These are phyloP conservation scores for Aspergillus sp. DNA, from an alignment of 2,329 filamentous ascomycete genomes.

Conservation along the genomic window DNA sequence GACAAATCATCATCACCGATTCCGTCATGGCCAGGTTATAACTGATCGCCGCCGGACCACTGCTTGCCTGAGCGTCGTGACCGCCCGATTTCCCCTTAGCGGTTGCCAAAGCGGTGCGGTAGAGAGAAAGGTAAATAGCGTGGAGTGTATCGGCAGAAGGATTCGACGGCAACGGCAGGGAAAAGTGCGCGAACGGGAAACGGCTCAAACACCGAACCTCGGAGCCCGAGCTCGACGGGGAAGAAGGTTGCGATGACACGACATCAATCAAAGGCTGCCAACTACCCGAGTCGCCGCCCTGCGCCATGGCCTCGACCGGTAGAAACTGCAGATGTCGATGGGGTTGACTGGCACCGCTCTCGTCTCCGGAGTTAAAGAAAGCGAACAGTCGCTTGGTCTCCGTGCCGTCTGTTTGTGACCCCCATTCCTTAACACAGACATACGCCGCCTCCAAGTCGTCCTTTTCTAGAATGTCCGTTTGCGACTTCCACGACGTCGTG, in stretches of 20 bases:
- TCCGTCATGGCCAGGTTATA: constrained; percentile 61
- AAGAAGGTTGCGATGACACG: constrained; percentile 13
- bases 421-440: constrained; percentile 45
- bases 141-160: constrained; percentile 39
- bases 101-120: constrained; percentile 39
- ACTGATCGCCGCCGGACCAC: constrained; percentile 49
- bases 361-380: constrained; percentile 51
- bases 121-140: constrained; percentile 41
- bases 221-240: constrained; percentile 14
- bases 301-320: constrained; percentile 46
- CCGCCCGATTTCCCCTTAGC: constrained; percentile 19
- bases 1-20: constrained; percentile 54
- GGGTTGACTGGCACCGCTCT: constrained; percentile 50
- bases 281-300: constrained; percentile 29
- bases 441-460: constrained; percentile 43
- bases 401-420: constrained; percentile 10
- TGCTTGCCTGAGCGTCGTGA: constrained; percentile 14
- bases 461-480: constrained; percentile 45
- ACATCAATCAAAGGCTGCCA: constrained; percentile 54
- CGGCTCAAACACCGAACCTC: constrained; percentile 26
- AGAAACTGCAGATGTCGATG: constrained; percentile 51
- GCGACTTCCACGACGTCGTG: constrained; percentile 44
- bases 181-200: constrained; percentile 55
- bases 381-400: constrained; percentile 40
- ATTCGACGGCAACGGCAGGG: constrained; percentile 40